These are phyloP conservation scores for Mortierella hygrophila DNA, from an alignment of 192 early-diverging fungal species.

Conservation along the genomic window DNA sequence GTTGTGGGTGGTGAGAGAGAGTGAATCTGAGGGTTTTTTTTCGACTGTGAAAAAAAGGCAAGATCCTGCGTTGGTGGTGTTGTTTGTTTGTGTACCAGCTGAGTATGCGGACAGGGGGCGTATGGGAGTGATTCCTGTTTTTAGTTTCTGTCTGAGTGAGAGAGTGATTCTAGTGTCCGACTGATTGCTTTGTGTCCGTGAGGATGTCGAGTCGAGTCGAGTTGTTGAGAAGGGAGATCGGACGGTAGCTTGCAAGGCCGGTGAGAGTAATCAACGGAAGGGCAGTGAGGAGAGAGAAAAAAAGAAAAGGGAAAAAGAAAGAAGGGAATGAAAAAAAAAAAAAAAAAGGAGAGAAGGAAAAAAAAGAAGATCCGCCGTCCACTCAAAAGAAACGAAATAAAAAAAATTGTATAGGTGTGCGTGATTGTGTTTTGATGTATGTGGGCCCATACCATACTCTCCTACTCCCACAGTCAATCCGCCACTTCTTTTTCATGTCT, in stretches of 20 bases:
- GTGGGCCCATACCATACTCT: too few species aligned
- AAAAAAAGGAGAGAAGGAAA: neutral
- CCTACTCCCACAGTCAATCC: too few species aligned
- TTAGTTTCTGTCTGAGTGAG: neutral
- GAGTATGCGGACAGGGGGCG: neutral
- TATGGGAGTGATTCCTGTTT: neutral
- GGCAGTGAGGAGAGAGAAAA: neutral
- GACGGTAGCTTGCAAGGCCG: slow-evolving; percentile 17
- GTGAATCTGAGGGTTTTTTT: neutral
- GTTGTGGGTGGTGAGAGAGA: neutral
- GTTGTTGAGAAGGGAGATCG: slow-evolving; percentile 1
- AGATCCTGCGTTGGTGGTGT: neutral
- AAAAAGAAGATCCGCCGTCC: slow-evolving; percentile 10
- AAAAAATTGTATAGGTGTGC: neutral
- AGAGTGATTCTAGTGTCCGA: neutral
- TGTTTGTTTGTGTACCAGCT: neutral
- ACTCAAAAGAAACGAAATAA: neutral
- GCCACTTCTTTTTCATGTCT: too few species aligned
- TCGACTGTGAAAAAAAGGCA: neutral
- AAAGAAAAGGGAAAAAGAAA: neutral
- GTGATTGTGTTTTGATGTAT: neutral
- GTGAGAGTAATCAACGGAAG: slow-evolving; percentile 5
- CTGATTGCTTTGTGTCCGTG: neutral
- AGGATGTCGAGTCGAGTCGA: neutral
- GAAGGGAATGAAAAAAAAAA: neutral